Evolutionary conservation across 2,329 filamentous ascomycete species (phyloP).

Genomic region (Aspergillus carbonarius): DNA sequence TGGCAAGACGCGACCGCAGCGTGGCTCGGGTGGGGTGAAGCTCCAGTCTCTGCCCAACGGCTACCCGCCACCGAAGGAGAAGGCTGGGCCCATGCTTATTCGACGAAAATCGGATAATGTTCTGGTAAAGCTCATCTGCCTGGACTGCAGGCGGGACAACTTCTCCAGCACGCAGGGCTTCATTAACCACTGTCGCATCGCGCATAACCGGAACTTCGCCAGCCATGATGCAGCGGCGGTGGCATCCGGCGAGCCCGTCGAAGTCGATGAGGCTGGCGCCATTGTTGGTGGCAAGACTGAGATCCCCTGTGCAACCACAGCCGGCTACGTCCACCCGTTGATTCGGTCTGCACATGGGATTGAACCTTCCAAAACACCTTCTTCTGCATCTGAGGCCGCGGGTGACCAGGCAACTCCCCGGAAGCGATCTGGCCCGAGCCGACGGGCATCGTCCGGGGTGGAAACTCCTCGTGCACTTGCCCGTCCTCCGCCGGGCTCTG

Average conservation of each 20-base stretch:
- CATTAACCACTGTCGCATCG: conserved; percentile 97
- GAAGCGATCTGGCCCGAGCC: conserved; percentile 18
- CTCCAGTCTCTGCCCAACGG: conserved; percentile 69
- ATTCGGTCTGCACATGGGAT: conserved; percentile 54
- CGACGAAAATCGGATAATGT: conserved; percentile 79
- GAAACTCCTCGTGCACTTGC: conserved; percentile 24
- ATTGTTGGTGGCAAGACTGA: conserved; percentile 44
- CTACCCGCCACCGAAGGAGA: conserved; percentile 73
- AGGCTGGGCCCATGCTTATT: conserved; percentile 77
- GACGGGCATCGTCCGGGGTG: conserved; percentile 19
- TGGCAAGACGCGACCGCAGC: conserved; percentile 58
- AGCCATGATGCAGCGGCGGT: conserved; percentile 93
- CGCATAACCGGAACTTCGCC: conserved; percentile 89
- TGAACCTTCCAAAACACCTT: conserved; percentile 19
- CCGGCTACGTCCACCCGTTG: conserved; percentile 62
- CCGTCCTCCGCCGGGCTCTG: conserved; percentile 15
- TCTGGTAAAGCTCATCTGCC: conserved; percentile 85
- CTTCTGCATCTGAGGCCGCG: conserved; percentile 14
- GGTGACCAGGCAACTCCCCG: conserved; percentile 19
- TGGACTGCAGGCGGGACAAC: conserved; percentile 83
- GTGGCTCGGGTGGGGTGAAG: conserved; percentile 62
- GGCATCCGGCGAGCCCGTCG: conserved; percentile 79
- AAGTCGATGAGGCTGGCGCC: conserved; percentile 61
- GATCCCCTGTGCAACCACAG: conserved; percentile 25
- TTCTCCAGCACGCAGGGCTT: conserved; percentile 98